Evolutionary conservation across 1,284 basidiomycete species (phyloP).

Genomic region (Trametes versicolor): DNA sequence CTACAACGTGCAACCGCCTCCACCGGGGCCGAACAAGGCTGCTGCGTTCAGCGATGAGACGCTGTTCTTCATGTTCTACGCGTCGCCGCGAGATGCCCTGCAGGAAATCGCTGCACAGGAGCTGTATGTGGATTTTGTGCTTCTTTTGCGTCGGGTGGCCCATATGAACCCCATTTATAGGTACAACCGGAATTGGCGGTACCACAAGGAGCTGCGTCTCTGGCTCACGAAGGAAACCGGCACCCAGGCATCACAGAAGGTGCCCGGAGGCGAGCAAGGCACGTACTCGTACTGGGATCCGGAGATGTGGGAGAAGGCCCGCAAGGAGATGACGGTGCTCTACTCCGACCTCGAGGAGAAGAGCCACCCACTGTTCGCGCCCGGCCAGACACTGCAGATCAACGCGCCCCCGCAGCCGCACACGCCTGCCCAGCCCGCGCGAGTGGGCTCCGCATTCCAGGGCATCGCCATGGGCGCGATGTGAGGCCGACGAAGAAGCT

Average conservation of each 20-base stretch:
- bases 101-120: constrained; percentile 97
- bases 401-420: constrained; percentile 48
- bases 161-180: constrained; percentile 50
- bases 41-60: constrained; percentile 96
- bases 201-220: constrained; percentile 93
- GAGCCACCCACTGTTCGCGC: constrained; percentile 67
- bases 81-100: constrained; percentile 90
- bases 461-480: constrained; percentile 49
- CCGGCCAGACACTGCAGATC: constrained; percentile 62
- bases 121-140: constrained; percentile 68
- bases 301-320: constrained; percentile 87
- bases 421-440: constrained; percentile 45
- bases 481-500: constrained; percentile 34
- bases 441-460: constrained; percentile 44
- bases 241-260: constrained; percentile 85
- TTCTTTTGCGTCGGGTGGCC: constrained; percentile 8
- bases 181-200: constrained; percentile 97
- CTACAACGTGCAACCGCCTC: constrained; percentile 93
- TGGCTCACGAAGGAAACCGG: constrained; percentile 97
- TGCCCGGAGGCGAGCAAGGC: constrained; percentile 90
- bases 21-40: constrained; percentile 89
- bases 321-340: constrained; percentile 88
- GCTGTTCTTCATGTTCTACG: constrained; percentile 99
- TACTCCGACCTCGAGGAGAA: constrained; percentile 92
- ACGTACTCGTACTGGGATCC: constrained; percentile 94